Evolutionary conservation across 768 basidiomycete species (phyloP).

Genomic region (Tricholoma hemisulphureum): DNA sequence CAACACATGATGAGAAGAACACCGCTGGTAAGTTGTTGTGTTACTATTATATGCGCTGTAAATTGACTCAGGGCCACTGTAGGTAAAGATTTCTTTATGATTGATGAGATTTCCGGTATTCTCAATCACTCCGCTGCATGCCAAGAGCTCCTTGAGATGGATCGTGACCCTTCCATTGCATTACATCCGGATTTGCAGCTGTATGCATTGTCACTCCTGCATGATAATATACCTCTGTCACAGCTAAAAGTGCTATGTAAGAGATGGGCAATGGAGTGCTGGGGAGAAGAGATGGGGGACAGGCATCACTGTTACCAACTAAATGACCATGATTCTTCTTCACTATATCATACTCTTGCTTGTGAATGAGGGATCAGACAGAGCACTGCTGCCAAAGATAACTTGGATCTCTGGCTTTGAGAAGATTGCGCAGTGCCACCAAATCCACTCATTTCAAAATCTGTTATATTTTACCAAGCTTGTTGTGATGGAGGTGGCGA

Average conservation of each 20-base stretch:
- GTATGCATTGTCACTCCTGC: constrained; percentile 14
- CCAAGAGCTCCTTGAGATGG: constrained; percentile 10
- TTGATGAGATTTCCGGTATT: no score
- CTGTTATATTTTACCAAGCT: constrained; percentile 21
- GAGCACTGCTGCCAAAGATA: constrained; percentile 22
- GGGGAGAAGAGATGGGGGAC: constrained; percentile 18
- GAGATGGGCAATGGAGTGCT: constrained; percentile 16
- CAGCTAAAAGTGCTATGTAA: constrained; percentile 19
- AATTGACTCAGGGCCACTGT: no score
- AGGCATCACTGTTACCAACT: constrained; percentile 13
- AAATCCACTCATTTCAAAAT: constrained; percentile 13
- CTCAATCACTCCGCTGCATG: constrained; percentile 13
- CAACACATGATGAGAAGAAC: constrained; percentile 10
- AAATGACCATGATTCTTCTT: constrained; percentile 13
- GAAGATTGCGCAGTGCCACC: constrained; percentile 16
- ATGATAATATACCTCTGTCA: constrained; percentile 18
- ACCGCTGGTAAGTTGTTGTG: background rate
- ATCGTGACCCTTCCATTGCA: constrained; percentile 2
- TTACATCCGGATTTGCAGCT: constrained; percentile 1
- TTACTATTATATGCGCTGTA: background rate
- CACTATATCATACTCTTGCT: constrained; percentile 19
- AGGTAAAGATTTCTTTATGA: no score
- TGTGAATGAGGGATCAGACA: constrained; percentile 21
- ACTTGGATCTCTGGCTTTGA: constrained; percentile 26
- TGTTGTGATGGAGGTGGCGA: background rate